A percentile compares a stretch with the other conserved stretches of the same genome.
phyloP scores from a whole-genome alignment of 768 basidiomycete genomes.

The Tylopilus vinaceipallidus region DNA sequence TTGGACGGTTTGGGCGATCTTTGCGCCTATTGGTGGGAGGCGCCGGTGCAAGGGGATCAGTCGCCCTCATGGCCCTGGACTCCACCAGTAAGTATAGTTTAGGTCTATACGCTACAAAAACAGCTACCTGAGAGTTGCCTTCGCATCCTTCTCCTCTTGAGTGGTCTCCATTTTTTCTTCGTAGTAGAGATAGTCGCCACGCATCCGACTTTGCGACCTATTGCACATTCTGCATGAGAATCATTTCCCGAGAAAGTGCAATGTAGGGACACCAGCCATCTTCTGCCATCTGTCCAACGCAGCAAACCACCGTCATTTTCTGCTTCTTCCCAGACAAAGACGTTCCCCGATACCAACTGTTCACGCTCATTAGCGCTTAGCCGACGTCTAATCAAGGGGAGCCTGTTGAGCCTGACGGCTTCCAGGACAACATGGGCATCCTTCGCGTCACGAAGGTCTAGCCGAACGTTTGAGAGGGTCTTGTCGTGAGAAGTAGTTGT shows the following conservation, averaged over 20 bases:
- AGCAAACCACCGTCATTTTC: slow-evolving; percentile 65
- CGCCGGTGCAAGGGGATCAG: slow-evolving; percentile 57
- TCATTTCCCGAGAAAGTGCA: background rate
- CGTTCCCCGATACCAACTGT: slow-evolving; percentile 66
- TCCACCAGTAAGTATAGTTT: slow-evolving; percentile 8
- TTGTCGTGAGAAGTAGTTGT: background rate
- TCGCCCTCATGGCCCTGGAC: slow-evolving; percentile 53
- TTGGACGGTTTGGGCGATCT: slow-evolving; percentile 73
- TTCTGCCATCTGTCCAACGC: slow-evolving; percentile 79
- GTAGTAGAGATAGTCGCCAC: slow-evolving; percentile 79
- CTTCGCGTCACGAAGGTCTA: slow-evolving; percentile 77
- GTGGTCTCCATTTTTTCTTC: slow-evolving; percentile 83
- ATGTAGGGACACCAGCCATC: slow-evolving; percentile 51
- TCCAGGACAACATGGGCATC: slow-evolving; percentile 77
- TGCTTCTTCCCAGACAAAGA: slow-evolving; percentile 86
- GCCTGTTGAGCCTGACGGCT: slow-evolving; percentile 66
- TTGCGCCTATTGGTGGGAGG: slow-evolving; percentile 67
- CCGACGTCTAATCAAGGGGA: slow-evolving; percentile 70
- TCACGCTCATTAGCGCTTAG: slow-evolving; percentile 70
- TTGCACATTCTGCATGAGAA: slow-evolving; percentile 1
- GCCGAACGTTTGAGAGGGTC: background rate
- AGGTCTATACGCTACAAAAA: slow-evolving; percentile 10
- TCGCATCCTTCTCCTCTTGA: slow-evolving; percentile 74
- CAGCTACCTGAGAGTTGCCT: slow-evolving; percentile 68
- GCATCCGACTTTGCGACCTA: slow-evolving; percentile 86